phyloP scores from a whole-genome alignment of 2,329 filamentous ascomycete genomes.

The Alternaria brassicae region DNA sequence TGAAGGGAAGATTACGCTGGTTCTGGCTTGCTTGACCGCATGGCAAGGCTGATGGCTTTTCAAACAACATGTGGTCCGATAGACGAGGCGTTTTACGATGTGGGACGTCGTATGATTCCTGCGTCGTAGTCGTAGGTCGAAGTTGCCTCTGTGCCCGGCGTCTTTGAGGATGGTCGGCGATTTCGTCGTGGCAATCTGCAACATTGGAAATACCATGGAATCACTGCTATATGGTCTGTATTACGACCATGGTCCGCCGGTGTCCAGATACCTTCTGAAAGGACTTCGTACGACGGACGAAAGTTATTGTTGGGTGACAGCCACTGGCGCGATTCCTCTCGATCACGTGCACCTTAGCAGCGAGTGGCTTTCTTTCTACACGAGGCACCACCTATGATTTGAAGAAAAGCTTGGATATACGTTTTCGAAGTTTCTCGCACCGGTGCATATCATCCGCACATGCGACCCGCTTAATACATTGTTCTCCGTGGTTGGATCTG shows the following conservation, averaged over 20 bases:
- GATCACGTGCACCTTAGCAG: background rate
- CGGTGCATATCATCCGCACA: background rate
- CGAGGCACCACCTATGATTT: background rate
- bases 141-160: background rate
- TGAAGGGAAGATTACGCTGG: conserved; percentile 9
- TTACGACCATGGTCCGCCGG: background rate
- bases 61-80: background rate
- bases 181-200: background rate
- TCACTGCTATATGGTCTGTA: background rate
- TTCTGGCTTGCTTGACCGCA: background rate
- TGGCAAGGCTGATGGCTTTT: conserved; percentile 6
- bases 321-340: background rate
- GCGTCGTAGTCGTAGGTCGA: background rate
- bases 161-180: background rate
- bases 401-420: background rate
- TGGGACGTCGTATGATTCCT: conserved; percentile 13
- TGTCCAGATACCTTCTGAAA: background rate
- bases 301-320: background rate
- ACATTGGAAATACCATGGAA: background rate
- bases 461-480: conserved; percentile 1
- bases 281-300: background rate
- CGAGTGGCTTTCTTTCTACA: background rate
- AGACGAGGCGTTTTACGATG: conserved; percentile 7
- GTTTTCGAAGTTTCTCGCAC: background rate
- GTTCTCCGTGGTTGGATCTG: background rate